Evolutionary conservation across 164 flowering plant genomes (phyloP), one percentile per base, ranked within the genome.

Genomic region (Santalum album): DNA sequence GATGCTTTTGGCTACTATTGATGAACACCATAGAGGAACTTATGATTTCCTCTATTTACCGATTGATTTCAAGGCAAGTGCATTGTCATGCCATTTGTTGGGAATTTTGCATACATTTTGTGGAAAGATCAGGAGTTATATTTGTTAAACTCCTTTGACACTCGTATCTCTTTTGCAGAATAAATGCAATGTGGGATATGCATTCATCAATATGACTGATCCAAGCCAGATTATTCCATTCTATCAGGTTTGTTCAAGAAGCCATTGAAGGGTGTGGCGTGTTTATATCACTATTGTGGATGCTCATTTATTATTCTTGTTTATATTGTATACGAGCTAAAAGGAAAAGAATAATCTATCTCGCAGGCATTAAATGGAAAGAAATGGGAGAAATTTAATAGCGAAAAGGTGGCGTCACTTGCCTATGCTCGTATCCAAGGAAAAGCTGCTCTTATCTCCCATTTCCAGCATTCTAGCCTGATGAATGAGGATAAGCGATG

Each of bases 341-440:
- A 20, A 45, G 21, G 2, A 15, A 6, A 9, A 45, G 21, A 17
- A 3, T 18, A 45, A 29, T 29, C 9, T 29, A 9, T 45, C 55
- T 54, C 32, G 21, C 74, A 79, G 84, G 68, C 79, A 25, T 77
- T 79, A 20, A 76, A 76, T 55, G 81, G 84, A 25, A 79, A 79
- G 71, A 79, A 74, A 63, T 79, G 84, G 84, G 84, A 79, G 62
- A 79, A 79, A 59, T 76, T 79, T 26, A 79, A 79, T 29, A 79
- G 84, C 53, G 84, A 79, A 62, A 79, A 79, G 63, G 84, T 79
- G 54, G 84, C 84, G 25, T 68, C 76, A 18, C 71, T 79, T 58
- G 84, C 84, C 22, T 79, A 79, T 76, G 84, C 74, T 29, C 75
- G 84, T n/a, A 76, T 79, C 58, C 84, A 79, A 57, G 84, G 84